Conservation (phyloP, 768 basidiomycete species). For the Russula vinacea region DNA sequence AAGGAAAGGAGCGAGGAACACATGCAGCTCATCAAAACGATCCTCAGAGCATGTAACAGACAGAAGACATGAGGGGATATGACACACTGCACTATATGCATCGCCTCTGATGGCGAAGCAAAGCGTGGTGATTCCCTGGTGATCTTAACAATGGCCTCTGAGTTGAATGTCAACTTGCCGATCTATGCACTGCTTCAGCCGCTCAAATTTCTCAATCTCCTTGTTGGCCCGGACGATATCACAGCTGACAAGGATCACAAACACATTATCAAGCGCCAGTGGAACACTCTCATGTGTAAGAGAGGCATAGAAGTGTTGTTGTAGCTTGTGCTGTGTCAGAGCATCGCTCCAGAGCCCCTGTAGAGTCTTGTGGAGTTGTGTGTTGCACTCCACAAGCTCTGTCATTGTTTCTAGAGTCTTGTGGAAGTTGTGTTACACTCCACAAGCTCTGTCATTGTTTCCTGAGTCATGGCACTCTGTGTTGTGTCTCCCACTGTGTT, state of each 20-base stretch:
- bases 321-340: too few species aligned
- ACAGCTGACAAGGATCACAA: conserved; percentile 1
- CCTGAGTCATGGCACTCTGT: too few species aligned
- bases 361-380: too few species aligned
- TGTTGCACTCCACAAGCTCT: too few species aligned
- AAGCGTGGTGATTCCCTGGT: not conserved
- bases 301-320: not conserved
- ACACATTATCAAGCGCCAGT: not conserved
- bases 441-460: too few species aligned
- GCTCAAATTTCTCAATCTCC: not conserved
- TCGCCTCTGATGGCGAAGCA: not conserved
- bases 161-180: not conserved
- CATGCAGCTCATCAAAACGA: not conserved
- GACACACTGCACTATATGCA: not conserved
- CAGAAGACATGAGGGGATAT: not conserved
- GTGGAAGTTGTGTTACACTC: too few species aligned
- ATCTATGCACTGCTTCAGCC: not conserved
- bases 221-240: not conserved
- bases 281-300: not conserved
- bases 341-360: too few species aligned
- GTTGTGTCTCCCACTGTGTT: too few species aligned
- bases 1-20: not conserved
- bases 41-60: not conserved
- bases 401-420: too few species aligned
- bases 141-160: not conserved